A percentile compares a stretch with the other conserved stretches of the same genome.
Conservation (phyloP, 208 protist genomes). For the Spironucleus salmonicida region DNA sequence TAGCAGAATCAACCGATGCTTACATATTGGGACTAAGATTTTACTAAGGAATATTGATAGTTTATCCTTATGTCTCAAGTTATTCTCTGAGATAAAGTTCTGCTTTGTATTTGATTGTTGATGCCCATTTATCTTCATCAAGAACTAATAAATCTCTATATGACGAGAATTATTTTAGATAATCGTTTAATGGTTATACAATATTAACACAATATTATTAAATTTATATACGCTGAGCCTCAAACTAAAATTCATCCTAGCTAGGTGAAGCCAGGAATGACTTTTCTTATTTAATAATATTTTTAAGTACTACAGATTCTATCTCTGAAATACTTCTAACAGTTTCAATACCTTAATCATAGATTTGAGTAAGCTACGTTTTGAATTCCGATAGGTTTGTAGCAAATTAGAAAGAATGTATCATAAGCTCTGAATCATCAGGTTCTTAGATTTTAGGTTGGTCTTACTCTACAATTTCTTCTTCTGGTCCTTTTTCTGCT, state of each 20-base stretch:
- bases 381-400: constrained; percentile 17
- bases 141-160: constrained; percentile 14
- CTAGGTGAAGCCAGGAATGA: not conserved
- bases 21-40: not conserved
- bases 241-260: not conserved
- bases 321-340: not conserved
- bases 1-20: not conserved
- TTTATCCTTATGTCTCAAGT: not conserved
- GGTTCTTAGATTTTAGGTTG: not conserved
- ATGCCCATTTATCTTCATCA: constrained; percentile 14
- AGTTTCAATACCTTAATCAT: not conserved
- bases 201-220: not conserved
- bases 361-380: not conserved
- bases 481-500: not conserved
- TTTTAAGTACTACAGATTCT: not conserved
- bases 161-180: not conserved
- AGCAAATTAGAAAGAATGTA: not conserved
- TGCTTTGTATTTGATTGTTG: constrained; percentile 2
- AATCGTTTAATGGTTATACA: not conserved
- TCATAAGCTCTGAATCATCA: not conserved
- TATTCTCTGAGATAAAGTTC: constrained; percentile 15
- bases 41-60: not conserved
- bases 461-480: not conserved
- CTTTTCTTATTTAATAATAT: not conserved
- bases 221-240: not conserved